phyloP scores from a whole-genome alignment of 306 rosid genomes.

The Calophaca sinica region DNA sequence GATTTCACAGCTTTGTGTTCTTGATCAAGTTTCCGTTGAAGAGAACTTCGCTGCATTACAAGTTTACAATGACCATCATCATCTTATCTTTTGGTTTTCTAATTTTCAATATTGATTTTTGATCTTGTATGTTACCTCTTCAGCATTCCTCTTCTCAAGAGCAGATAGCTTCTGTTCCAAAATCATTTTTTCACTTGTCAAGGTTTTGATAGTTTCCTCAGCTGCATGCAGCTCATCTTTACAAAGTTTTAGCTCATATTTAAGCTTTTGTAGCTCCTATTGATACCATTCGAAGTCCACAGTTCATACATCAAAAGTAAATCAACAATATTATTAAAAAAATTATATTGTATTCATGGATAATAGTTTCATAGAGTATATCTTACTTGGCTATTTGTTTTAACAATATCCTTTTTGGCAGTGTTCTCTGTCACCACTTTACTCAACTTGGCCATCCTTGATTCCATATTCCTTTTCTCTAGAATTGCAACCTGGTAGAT shows the following conservation, averaged over 20 bases:
- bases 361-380: conserved; percentile 40
- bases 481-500: conserved; percentile 65
- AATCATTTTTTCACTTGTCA: conserved; percentile 61
- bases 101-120: conserved; percentile 35
- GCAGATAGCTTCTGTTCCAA: conserved; percentile 66
- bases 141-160: conserved; percentile 67
- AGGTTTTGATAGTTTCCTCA: conserved; percentile 65
- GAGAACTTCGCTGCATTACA: conserved; percentile 62
- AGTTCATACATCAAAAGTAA: conserved; percentile 31
- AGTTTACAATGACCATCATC: conserved; percentile 35
- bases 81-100: conserved; percentile 10
- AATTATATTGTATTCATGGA: conserved; percentile 33
- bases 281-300: conserved; percentile 30
- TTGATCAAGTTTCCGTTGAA: conserved; percentile 65
- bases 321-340: conserved; percentile 6
- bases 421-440: conserved; percentile 59
- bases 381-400: conserved; percentile 71
- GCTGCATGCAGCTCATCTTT: conserved; percentile 70
- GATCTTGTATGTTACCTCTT: conserved; percentile 64
- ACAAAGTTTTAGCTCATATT: conserved; percentile 71
- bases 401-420: conserved; percentile 57
- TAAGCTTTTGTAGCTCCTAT: conserved; percentile 68
- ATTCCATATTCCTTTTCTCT: conserved; percentile 74
- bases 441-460: conserved; percentile 64
- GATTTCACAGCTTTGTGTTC: conserved; percentile 67